These are phyloP conservation scores for Xylariaceae sp. DNA, from an alignment of 2,329 filamentous ascomycete species.

Conservation along the genomic window DNA sequence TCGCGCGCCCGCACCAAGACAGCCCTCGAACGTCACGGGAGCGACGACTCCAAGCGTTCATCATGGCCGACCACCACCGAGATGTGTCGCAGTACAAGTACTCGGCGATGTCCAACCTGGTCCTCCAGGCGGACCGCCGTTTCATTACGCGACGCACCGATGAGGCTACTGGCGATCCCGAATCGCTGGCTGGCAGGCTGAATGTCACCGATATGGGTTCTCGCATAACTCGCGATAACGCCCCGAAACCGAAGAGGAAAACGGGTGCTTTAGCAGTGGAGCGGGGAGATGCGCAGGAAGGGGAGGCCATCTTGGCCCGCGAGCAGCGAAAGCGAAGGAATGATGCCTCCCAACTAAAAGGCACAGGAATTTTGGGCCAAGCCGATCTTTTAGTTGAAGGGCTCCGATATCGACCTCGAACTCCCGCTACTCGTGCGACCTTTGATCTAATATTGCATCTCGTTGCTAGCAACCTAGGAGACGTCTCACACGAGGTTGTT, in stretches of 20 bases:
- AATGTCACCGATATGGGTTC: constrained; percentile 93
- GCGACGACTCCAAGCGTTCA: constrained; percentile 27
- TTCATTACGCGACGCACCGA: constrained; percentile 90
- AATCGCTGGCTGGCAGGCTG: constrained; percentile 91
- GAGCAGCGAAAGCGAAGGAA: constrained; percentile 85
- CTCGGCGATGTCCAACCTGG: constrained; percentile 99
- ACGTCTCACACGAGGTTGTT: constrained; percentile 87
- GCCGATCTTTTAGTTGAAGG: constrained; percentile 86
- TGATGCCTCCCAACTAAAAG: constrained; percentile 64
- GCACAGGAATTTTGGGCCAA: constrained; percentile 73
- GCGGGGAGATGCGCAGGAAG: constrained; percentile 70
- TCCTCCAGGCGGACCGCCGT: constrained; percentile 97
- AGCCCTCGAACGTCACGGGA: constrained; percentile 8
- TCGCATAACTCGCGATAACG: constrained; percentile 71
- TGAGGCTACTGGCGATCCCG: constrained; percentile 93
- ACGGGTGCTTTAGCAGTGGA: constrained; percentile 64
- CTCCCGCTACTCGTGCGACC: constrained; percentile 82
- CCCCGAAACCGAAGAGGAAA: constrained; percentile 74
- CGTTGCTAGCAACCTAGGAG: constrained; percentile 80
- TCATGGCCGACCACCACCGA: constrained; percentile 69
- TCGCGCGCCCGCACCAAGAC: constrained; percentile 7
- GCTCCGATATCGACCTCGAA: constrained; percentile 85
- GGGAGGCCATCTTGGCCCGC: constrained; percentile 73
- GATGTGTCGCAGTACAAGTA: constrained; percentile 98
- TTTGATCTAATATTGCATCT: constrained; percentile 93